Percentiles rank a stretch among this genome's conserved stretches.
These are phyloP conservation scores for Eucalyptus dawsonii DNA, from an alignment of 345 rosid genomes.

Conservation along the genomic window DNA sequence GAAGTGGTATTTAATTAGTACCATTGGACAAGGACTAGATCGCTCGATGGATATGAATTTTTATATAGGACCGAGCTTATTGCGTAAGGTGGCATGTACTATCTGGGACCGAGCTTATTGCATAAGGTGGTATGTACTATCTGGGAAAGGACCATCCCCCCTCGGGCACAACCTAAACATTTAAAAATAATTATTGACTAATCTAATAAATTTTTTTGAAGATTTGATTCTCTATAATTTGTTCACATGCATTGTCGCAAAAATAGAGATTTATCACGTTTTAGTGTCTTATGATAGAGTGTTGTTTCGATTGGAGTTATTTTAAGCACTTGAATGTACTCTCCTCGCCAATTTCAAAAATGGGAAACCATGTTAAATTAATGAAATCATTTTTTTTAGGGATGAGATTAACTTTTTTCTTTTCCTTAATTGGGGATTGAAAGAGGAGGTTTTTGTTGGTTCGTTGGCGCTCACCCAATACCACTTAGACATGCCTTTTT, in stretches of 20 bases:
- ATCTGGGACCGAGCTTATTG: neutral
- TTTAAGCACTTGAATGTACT: neutral
- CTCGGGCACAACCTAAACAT: neutral
- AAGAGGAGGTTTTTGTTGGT: neutral
- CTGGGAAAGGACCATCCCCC: neutral
- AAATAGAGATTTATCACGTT: neutral
- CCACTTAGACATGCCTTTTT: neutral
- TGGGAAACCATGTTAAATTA: neutral
- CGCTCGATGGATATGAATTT: neutral
- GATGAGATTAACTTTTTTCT: neutral
- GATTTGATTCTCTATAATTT: neutral
- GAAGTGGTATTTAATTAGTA: neutral
- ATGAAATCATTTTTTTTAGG: neutral
- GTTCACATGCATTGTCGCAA: neutral
- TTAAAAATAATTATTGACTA: neutral
- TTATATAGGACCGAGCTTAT: neutral
- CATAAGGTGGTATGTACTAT: neutral
- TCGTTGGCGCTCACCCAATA: neutral
- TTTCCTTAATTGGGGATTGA: neutral
- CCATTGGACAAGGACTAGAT: neutral
- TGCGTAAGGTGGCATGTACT: neutral
- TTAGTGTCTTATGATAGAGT: neutral
- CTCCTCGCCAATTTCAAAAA: neutral
- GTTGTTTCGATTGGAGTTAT: rapidly evolving
- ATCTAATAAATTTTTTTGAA: neutral